Evolutionary conservation across 768 basidiomycete species (phyloP), one percentile per base, ranked within the genome.

Genomic region (Podaxis mareebaensis): DNA sequence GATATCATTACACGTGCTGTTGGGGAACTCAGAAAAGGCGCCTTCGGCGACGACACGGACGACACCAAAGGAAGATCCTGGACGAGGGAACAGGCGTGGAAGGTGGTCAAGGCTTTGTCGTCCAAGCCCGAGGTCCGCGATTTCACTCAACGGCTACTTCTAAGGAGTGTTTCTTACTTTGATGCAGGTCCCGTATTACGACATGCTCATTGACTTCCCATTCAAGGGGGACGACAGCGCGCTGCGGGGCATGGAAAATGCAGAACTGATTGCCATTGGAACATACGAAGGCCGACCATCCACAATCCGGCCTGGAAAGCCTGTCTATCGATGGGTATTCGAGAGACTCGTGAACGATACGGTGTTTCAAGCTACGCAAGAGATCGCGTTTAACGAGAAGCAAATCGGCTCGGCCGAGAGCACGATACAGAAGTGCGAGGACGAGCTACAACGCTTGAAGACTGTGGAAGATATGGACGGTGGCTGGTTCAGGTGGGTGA

Each of bases 221-320:
- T 97, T 96, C 85, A 95, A 94, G 71, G 93, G 91, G n/a, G 89
- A 95, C 66, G 95, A 96, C 70, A 77, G 79, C 17, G 81, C 92
- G 1, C 71, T 99, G 60, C 83, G 93, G 65, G 85, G 82, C 30
- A 89, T 99, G 86, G 96, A 98, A 71, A 90, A 93, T 65, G 88
- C 89, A 4, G 96, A 93, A 76, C 74, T 99, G 56, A 93, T 99
- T 64, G 79, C 88, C 0, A 89, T 99, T 52, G 83, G 82, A 6
- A 93, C 91, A 5, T 73, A 81, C 20, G 87, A 96, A 91, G 95
- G 95, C 33, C 88, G 93, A 15, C 92, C 96, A 1, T 88, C 93
- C 1, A 83, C 81, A 2, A 91, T 99, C 67, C 83, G 85, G 51
- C 93, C 97, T 1, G 97, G 97, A 30, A 95, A 91, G 74, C 97